These are phyloP conservation scores for Solanum bulbocastanum DNA, from an alignment of 257 asterid species.

Conservation along the genomic window DNA sequence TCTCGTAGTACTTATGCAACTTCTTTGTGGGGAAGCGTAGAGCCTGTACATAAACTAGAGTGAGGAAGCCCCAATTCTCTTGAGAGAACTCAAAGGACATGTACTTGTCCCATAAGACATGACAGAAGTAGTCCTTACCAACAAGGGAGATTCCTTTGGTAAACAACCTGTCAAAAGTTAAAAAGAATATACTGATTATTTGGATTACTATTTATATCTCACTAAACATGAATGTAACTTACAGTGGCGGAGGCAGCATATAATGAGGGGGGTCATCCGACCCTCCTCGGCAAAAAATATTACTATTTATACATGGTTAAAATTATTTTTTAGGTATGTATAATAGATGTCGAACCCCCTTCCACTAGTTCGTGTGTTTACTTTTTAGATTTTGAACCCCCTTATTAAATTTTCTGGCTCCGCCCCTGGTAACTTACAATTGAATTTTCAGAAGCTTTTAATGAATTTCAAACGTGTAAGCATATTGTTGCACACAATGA, in stretches of 20 bases:
- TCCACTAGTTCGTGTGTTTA: too few species aligned
- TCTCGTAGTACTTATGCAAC: slow-evolving; percentile 60
- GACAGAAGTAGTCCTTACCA: slow-evolving; percentile 73
- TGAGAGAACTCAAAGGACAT: slow-evolving; percentile 59
- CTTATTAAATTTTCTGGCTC: too few species aligned
- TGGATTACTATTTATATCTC: background rate
- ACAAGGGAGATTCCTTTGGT: slow-evolving; percentile 65
- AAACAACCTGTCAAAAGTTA: slow-evolving; percentile 46
- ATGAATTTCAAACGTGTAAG: background rate
- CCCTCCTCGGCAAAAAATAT: too few species aligned
- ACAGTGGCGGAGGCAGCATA: too few species aligned
- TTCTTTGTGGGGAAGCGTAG: slow-evolving; percentile 69
- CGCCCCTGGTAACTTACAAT: background rate
- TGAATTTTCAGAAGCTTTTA: background rate
- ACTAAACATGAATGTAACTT: background rate
- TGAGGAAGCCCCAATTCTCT: slow-evolving; percentile 71
- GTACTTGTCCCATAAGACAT: slow-evolving; percentile 79
- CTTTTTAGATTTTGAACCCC: too few species aligned
- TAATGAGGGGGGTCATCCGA: too few species aligned
- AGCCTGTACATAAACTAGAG: slow-evolving; percentile 63
- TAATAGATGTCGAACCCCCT: too few species aligned
- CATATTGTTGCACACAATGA: background rate
- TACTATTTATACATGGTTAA: too few species aligned
- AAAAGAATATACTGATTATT: background rate
- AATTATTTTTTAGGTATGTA: too few species aligned